These are phyloP conservation scores for Podaxis sp. DNA, from an alignment of 768 basidiomycete species.

Conservation along the genomic window DNA sequence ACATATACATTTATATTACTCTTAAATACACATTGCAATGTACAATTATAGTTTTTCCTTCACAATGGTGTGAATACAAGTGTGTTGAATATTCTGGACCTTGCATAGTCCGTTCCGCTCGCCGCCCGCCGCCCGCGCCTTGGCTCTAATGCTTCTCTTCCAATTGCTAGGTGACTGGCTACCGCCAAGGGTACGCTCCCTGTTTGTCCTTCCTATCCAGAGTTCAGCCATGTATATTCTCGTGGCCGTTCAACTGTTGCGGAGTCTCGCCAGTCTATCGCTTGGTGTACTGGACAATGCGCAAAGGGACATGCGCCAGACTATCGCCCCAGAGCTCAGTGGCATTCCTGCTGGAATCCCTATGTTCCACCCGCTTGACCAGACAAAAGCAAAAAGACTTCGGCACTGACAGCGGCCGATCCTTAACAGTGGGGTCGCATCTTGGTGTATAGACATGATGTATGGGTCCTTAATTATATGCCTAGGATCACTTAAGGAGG, in stretches of 20 bases:
- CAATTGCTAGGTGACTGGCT: slow-evolving; percentile 2
- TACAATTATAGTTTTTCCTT: slow-evolving; percentile 9
- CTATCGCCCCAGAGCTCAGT: slow-evolving; percentile 30
- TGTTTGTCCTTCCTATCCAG: neutral
- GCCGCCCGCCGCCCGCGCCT: neutral
- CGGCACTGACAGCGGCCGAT: slow-evolving; percentile 63
- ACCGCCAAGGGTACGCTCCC: neutral
- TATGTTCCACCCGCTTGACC: slow-evolving; percentile 48
- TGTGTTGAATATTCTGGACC: no score
- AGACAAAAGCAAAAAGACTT: slow-evolving; percentile 44
- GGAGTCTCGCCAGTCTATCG: slow-evolving; percentile 6
- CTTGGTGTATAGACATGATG: slow-evolving; percentile 38
- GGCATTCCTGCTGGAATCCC: slow-evolving; percentile 27
- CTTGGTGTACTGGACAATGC: neutral
- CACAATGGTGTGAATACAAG: neutral
- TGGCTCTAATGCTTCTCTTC: neutral
- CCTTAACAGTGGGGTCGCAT: slow-evolving; percentile 54
- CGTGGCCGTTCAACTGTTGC: neutral
- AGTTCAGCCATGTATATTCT: neutral
- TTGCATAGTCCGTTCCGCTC: no score
- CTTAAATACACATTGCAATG: slow-evolving; percentile 21
- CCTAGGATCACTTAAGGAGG: no score
- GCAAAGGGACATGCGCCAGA: slow-evolving; percentile 10
- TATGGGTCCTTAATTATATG: no score
- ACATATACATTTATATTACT: slow-evolving; percentile 28